These are phyloP conservation scores for Buddleja alternifolia DNA, from an alignment of 257 asterid species.

Conservation along the genomic window DNA sequence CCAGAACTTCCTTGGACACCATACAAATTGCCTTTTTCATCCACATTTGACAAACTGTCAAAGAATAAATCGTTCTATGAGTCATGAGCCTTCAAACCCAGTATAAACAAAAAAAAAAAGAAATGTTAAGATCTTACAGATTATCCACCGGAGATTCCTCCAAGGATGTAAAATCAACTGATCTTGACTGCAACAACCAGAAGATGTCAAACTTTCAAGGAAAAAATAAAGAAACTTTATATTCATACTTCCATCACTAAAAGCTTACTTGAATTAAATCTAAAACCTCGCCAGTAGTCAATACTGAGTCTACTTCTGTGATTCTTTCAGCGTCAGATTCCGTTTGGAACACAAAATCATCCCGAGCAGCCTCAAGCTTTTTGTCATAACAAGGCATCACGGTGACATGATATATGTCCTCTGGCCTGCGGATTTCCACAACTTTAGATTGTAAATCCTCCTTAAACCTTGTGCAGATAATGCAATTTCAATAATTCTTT, in stretches of 20 bases:
- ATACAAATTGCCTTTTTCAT: conserved; percentile 66
- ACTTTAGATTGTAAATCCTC: conserved; percentile 28
- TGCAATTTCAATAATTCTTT: neutral
- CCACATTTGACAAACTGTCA: conserved; percentile 71
- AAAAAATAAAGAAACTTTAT: neutral
- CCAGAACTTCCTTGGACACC: conserved; percentile 94
- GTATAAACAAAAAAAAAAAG: conserved; percentile 8
- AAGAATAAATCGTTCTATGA: conserved; percentile 22
- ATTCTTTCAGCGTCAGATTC: conserved; percentile 61
- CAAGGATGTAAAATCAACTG: conserved; percentile 66
- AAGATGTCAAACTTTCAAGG: neutral
- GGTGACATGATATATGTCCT: conserved; percentile 92
- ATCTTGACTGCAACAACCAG: conserved; percentile 62
- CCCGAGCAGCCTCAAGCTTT: conserved; percentile 96
- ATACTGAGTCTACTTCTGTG: conserved; percentile 90
- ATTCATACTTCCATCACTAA: conserved; percentile 10
- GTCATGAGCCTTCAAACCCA: conserved; percentile 15
- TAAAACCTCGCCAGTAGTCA: conserved; percentile 94
- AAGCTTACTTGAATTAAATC: conserved; percentile 80
- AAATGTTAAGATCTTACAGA: conserved; percentile 52
- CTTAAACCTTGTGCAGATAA: no score
- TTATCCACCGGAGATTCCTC: conserved; percentile 88
- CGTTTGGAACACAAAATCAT: conserved; percentile 76
- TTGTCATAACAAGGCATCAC: conserved; percentile 99
- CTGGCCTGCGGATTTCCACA: conserved; percentile 58